These are phyloP conservation scores for Beauveria pseudobassiana DNA, from an alignment of 2,329 filamentous ascomycete species.

Conservation along the genomic window DNA sequence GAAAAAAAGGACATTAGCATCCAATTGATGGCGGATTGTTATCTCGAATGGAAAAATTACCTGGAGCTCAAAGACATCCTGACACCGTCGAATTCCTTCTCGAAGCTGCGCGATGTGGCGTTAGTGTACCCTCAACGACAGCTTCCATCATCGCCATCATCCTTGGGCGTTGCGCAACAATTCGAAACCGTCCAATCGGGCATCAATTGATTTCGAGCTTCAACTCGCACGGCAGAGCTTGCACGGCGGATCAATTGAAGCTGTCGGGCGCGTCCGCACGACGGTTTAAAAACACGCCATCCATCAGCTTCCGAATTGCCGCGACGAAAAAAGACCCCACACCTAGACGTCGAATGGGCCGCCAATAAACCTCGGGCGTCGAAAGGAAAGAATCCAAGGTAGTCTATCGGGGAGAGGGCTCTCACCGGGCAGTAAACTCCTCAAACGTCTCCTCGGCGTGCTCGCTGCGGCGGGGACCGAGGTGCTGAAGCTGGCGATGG, in stretches of 20 bases:
- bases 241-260: neutral
- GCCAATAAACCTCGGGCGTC: neutral
- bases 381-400: neutral
- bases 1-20: neutral
- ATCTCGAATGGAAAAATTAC: conserved; percentile 44
- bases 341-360: neutral
- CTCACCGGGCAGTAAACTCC: conserved; percentile 96
- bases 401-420: conserved; percentile 11
- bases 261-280: neutral
- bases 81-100: conserved; percentile 98
- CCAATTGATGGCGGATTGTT: neutral
- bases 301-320: conserved; percentile 2
- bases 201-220: neutral
- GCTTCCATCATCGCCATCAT: conserved; percentile 4
- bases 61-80: conserved; percentile 99
- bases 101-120: conserved; percentile 58
- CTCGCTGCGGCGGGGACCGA: conserved; percentile 44
- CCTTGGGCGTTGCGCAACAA: neutral
- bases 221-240: neutral
- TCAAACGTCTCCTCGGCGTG: conserved; percentile 97
- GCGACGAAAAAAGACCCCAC: neutral
- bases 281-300: neutral
- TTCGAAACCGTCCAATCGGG: neutral
- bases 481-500: conserved; percentile 55
- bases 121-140: conserved; percentile 18